Base-by-base conservation (phyloP, 164 flowering plant species). In the Magnolia kwangsiensis region DNA sequence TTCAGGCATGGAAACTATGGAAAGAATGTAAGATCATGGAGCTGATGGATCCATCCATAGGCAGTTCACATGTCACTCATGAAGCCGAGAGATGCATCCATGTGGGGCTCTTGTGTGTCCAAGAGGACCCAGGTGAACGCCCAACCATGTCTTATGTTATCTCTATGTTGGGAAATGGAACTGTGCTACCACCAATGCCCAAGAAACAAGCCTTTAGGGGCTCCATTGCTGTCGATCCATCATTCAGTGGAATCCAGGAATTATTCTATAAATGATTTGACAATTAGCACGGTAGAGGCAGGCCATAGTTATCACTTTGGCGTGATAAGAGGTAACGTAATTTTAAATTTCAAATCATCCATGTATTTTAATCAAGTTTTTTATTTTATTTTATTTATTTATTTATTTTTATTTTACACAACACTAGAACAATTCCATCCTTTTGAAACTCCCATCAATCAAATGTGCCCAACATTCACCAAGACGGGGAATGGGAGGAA, bases 1-100 rank as follows among this genome's bases (percentile, higher is more conserved):
- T 29, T 29, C 74, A 73, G 75, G 31, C 67, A 31, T 73, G 75
- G 75, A 27, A 63, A 67, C 23, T 59, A 16, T 73, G 75, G 75
- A 59, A 73, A 23, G 75, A 73, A 27, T 51, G 75, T 24, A 73
- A n/a, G 14, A 23, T 29, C n/a, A 14, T 31, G 23, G 75, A 73
- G 51, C 21, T 73, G 21, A n/a, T 73, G 49, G 75, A 73, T 61
- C 67, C 75, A 61, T 73, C 75, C 6, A 58, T 73, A 16, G 23
- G 20, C 50, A 61, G 21, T 14, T 27, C 14, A 7, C 27, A 49
- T 51, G 19, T 10, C 11, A 20, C 14, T 14, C 27, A 37, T 51
- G 63, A 72, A 51, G 74, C 58, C n/a, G 10, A 21, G 63, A 72
- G 65, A 23, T 72, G 74, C 74, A 72, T 72, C 21, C 74, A 72